These are phyloP conservation scores for Westerdykella aurantiaca DNA, from an alignment of 2,329 filamentous ascomycete genomes.

Conservation along the genomic window DNA sequence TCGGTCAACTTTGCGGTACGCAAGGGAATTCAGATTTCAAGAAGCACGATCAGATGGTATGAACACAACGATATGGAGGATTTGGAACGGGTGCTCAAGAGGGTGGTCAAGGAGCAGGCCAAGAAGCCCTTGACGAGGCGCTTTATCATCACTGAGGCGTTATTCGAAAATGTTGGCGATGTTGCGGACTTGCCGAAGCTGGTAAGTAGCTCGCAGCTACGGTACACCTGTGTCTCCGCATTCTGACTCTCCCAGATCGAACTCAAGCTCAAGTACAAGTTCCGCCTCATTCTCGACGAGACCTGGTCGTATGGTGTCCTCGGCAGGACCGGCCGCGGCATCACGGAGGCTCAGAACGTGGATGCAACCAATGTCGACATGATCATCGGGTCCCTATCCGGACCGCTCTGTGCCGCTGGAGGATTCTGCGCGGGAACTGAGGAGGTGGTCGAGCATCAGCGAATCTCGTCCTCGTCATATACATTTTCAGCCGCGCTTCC, in stretches of 20 bases:
- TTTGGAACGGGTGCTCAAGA: constrained; percentile 75
- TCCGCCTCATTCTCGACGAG: constrained; percentile 94
- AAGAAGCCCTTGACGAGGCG: constrained; percentile 83
- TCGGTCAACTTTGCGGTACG: constrained; percentile 91
- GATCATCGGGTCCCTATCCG: constrained; percentile 89
- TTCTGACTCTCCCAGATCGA: constrained; percentile 57
- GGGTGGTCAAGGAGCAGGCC: constrained; percentile 80
- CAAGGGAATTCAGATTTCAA: constrained; percentile 87
- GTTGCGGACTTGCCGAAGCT: constrained; percentile 78
- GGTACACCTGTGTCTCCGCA: background rate
- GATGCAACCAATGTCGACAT: constrained; percentile 92
- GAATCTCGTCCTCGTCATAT: constrained; percentile 85
- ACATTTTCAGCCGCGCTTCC: constrained; percentile 94
- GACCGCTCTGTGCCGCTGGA: constrained; percentile 83
- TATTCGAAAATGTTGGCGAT: constrained; percentile 89
- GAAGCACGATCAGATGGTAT: constrained; percentile 89
- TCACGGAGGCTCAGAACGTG: constrained; percentile 95
- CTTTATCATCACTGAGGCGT: constrained; percentile 91
- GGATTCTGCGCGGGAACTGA: constrained; percentile 90
- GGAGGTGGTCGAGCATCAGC: constrained; percentile 93
- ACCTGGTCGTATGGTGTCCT: constrained; percentile 96
- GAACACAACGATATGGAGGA: constrained; percentile 96
- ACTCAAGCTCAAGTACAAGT: constrained; percentile 94
- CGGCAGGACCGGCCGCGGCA: constrained; percentile 80
- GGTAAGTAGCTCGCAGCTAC: constrained; percentile 40